A percentile compares a stretch with the other conserved stretches of the same genome.
Conservation (phyloP, 257 asterid species). For the Capsicum pubescens region DNA sequence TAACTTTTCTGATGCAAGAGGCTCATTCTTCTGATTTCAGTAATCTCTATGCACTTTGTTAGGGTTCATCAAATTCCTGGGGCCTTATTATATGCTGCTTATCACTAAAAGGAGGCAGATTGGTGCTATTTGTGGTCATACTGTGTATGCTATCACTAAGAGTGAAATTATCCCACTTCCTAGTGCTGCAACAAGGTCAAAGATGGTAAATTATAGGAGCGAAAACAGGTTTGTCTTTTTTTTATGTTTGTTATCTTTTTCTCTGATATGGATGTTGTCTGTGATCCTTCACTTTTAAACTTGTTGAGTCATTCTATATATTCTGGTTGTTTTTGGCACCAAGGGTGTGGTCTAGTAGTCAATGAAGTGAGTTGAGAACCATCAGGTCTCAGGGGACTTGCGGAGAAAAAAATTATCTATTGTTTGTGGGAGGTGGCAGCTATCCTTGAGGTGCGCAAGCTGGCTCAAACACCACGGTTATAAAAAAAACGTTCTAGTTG, state of each 20-base stretch:
- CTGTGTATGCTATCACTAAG: constrained; percentile 75
- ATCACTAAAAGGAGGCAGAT: constrained; percentile 90
- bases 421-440: neutral
- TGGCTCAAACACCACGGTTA: too few relatives aligned
- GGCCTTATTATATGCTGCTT: constrained; percentile 93
- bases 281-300: constrained; percentile 1
- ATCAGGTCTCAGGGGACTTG: neutral
- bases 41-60: constrained; percentile 39
- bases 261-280: neutral
- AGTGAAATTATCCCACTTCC: constrained; percentile 84
- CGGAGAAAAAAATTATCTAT: neutral
- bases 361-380: neutral
- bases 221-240: constrained; percentile 71
- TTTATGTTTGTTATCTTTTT: neutral
- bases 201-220: constrained; percentile 59
- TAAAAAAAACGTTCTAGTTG: neutral
- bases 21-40: constrained; percentile 24
- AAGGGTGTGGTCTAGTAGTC: neutral
- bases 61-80: constrained; percentile 91
- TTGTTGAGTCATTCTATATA: neutral
- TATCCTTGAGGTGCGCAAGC: too few relatives aligned
- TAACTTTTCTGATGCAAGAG: constrained; percentile 27
- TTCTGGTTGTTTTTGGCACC: neutral
- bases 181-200: constrained; percentile 64
- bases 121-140: constrained; percentile 90